Evolutionary conservation across 768 basidiomycete species (phyloP).

Genomic region (Kwoniella dejecticola): DNA sequence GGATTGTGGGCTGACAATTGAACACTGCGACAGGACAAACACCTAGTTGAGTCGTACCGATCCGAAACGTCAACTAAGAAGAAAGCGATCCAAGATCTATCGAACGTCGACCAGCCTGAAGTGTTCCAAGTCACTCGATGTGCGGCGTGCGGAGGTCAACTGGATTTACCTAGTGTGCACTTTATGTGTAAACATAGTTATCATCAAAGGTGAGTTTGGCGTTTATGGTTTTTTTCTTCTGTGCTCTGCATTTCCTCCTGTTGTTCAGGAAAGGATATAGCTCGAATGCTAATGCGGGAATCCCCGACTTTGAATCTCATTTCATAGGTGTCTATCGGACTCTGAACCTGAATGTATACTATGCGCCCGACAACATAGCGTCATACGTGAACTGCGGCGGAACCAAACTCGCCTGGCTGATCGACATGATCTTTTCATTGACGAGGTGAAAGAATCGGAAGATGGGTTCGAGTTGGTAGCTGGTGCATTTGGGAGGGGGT

Average conservation of each 20-base stretch:
- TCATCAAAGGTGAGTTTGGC: conserved; percentile 74
- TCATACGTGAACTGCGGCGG: conserved; percentile 83
- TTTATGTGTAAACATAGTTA: conserved; percentile 99
- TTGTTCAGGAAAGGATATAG: too few relatives aligned
- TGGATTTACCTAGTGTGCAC: conserved; percentile 90
- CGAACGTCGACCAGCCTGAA: conserved; percentile 73
- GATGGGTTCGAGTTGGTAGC: conserved; percentile 56
- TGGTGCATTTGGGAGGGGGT: conserved; percentile 54
- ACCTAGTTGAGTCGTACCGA: conserved; percentile 83
- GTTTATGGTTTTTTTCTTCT: too few relatives aligned
- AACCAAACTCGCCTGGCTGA: conserved; percentile 78
- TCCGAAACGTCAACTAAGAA: conserved; percentile 77
- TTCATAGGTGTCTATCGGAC: conserved; percentile 80
- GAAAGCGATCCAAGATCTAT: conserved; percentile 76
- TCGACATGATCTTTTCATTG: conserved; percentile 56
- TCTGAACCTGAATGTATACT: conserved; percentile 86
- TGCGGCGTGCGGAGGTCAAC: conserved; percentile 80
- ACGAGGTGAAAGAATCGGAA: conserved; percentile 55
- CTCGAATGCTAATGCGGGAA: too few relatives aligned
- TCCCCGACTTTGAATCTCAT: too few relatives aligned
- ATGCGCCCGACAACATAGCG: conserved; percentile 81
- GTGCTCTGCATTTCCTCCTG: too few relatives aligned
- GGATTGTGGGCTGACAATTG: too few relatives aligned
- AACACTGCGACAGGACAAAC: conserved; percentile 81
- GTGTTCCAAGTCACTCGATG: conserved; percentile 96